These are phyloP conservation scores for Trichosporon faecale DNA, from an alignment of 1,284 basidiomycete genomes.

Conservation along the genomic window DNA sequence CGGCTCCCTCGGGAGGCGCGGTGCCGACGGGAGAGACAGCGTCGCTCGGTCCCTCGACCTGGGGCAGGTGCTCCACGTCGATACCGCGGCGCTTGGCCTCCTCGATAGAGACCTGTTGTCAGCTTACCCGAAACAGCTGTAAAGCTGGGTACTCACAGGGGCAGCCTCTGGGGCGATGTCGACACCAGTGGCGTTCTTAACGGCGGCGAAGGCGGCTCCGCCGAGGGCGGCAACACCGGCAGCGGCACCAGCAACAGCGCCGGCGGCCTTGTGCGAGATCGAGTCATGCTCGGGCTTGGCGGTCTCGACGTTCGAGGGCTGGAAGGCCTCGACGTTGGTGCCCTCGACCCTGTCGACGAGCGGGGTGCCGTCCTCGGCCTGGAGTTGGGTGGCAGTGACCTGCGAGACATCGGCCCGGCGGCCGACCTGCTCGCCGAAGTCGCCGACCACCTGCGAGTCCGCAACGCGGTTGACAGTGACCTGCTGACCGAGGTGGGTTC, in stretches of 20 bases:
- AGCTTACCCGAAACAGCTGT: not conserved
- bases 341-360: not conserved
- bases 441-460: not conserved
- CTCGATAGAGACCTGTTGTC: slow-evolving; percentile 35
- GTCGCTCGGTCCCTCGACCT: slow-evolving; percentile 35
- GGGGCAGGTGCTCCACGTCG: slow-evolving; percentile 35
- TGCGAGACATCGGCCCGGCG: not conserved
- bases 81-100: slow-evolving; percentile 48
- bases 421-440: not conserved
- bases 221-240: slow-evolving; percentile 35
- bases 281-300: not conserved
- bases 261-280: slow-evolving; percentile 16
- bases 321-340: not conserved
- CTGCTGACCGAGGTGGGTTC: not conserved
- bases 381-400: not conserved
- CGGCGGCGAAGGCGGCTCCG: slow-evolving; percentile 32
- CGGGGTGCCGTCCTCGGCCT: not conserved
- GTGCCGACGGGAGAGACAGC: slow-evolving; percentile 31
- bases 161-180: slow-evolving; percentile 37
- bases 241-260: slow-evolving; percentile 19
- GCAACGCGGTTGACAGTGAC: not conserved
- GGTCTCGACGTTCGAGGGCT: not conserved
- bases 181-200: slow-evolving; percentile 44
- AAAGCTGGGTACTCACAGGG: slow-evolving; percentile 34
- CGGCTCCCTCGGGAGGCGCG: slow-evolving; percentile 36